These are phyloP conservation scores for Lentinula lateritia DNA, from an alignment of 768 basidiomycete species.

Conservation along the genomic window DNA sequence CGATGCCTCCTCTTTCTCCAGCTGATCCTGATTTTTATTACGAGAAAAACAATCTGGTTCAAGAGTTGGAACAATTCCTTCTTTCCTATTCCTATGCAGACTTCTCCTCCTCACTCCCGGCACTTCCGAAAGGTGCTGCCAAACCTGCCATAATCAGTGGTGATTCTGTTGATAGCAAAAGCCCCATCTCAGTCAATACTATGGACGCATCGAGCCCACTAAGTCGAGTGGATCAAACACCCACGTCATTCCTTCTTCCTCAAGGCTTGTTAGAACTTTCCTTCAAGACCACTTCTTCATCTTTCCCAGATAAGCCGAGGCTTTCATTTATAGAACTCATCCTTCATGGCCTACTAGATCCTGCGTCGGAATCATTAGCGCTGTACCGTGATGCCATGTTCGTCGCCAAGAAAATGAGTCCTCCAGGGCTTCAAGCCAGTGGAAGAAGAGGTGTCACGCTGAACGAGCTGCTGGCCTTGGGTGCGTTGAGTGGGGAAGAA, in stretches of 20 bases:
- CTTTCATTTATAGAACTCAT: not conserved
- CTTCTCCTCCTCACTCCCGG: not conserved
- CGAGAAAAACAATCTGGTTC: not conserved
- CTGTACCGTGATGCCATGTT: not conserved
- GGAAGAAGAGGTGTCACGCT: not conserved
- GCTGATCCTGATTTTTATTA: not conserved
- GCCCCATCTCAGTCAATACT: not conserved
- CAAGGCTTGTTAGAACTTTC: not conserved
- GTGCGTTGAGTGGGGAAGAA: constrained; percentile 2
- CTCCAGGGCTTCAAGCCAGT: not conserved
- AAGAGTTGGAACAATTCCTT: not conserved
- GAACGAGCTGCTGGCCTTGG: not conserved
- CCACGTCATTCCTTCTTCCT: not conserved
- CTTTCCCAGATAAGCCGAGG: not conserved
- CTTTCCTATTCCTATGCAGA: constrained; percentile 1
- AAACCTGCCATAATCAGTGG: not conserved
- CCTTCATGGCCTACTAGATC: constrained; percentile 1
- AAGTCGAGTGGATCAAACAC: not conserved
- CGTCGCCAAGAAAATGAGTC: not conserved
- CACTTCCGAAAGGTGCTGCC: constrained; percentile 3
- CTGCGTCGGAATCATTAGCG: not conserved
- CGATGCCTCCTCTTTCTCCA: not conserved
- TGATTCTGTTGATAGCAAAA: not conserved
- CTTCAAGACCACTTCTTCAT: not conserved
- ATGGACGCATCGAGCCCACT: too few relatives aligned